Conservation (phyloP, 2,329 filamentous ascomycete genomes). For the Penicillium sp. region DNA sequence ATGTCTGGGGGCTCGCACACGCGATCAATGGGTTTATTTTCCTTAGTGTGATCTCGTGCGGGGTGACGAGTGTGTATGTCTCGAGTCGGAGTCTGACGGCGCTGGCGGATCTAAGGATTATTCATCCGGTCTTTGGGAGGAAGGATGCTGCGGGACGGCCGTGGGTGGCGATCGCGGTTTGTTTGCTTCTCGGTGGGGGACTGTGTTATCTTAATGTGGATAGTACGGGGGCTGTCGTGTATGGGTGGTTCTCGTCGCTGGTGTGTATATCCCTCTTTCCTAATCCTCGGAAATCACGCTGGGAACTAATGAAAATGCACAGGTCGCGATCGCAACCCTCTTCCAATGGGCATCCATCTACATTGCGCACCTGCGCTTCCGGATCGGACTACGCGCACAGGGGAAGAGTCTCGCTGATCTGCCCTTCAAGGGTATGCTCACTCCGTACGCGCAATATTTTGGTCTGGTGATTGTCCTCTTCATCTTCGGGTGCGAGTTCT, state of each 20-base stretch:
- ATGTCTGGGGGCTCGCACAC: slow-evolving; percentile 37
- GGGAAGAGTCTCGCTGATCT: slow-evolving; percentile 30
- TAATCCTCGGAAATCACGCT: not conserved
- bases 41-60: slow-evolving; percentile 40
- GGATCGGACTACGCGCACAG: slow-evolving; percentile 33
- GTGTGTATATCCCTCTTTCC: slow-evolving; percentile 16
- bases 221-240: slow-evolving; percentile 32
- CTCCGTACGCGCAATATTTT: slow-evolving; percentile 33
- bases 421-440: slow-evolving; percentile 32
- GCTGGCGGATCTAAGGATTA: slow-evolving; percentile 33
- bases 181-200: slow-evolving; percentile 36
- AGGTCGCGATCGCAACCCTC: slow-evolving; percentile 37
- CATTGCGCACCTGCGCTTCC: slow-evolving; percentile 35
- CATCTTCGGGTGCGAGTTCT: slow-evolving; percentile 39
- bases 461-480: slow-evolving; percentile 33
- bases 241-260: slow-evolving; percentile 40
- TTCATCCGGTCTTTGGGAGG: slow-evolving; percentile 29
- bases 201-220: slow-evolving; percentile 41
- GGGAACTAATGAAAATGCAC: no score
- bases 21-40: slow-evolving; percentile 42
- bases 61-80: slow-evolving; percentile 41
- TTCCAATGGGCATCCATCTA: slow-evolving; percentile 36
- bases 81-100: slow-evolving; percentile 40
- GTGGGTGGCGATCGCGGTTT: slow-evolving; percentile 35
- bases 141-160: slow-evolving; percentile 35